Percentiles rank a stretch among this genome's conserved stretches.
These are phyloP conservation scores for Lachancea thermotolerans DNA, from an alignment of 805 yeast genomes.

Conservation along the genomic window DNA sequence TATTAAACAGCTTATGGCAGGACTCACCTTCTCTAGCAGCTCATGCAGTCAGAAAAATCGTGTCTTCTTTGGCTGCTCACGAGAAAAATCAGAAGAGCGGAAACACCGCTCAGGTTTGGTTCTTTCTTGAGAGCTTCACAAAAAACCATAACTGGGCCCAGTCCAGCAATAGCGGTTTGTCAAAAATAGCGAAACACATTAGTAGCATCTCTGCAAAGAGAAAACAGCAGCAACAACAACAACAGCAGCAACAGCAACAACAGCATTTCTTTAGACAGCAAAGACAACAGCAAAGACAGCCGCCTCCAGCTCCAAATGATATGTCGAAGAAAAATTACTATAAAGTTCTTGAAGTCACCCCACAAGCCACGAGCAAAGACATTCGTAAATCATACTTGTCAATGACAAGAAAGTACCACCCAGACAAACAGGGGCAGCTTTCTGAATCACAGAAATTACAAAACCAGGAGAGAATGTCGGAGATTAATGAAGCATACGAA, in stretches of 20 bases:
- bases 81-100: constrained; percentile 10
- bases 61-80: constrained; percentile 10
- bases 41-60: constrained; percentile 16
- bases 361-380: constrained; percentile 61
- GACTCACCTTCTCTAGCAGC: constrained; percentile 26
- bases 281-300: constrained; percentile 27
- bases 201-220: constrained; percentile 38
- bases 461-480: constrained; percentile 81
- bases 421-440: constrained; percentile 76
- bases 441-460: constrained; percentile 54
- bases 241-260: constrained; percentile 35
- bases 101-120: constrained; percentile 9
- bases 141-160: constrained; percentile 16
- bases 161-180: constrained; percentile 15
- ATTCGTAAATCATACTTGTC: constrained; percentile 77
- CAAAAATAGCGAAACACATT: constrained; percentile 28
- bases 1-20: constrained; percentile 22
- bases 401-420: constrained; percentile 77
- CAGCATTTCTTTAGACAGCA: constrained; percentile 28
- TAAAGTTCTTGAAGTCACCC: constrained; percentile 61
- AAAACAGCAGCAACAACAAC: constrained; percentile 37
- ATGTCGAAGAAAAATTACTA: constrained; percentile 61
- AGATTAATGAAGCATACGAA: constrained; percentile 89
- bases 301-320: constrained; percentile 18
- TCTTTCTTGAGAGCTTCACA: constrained; percentile 17